Percentiles rank a stretch among this genome's conserved stretches.
Conservation (phyloP, 164 flowering plant genomes). For the Vitis rupestris region DNA sequence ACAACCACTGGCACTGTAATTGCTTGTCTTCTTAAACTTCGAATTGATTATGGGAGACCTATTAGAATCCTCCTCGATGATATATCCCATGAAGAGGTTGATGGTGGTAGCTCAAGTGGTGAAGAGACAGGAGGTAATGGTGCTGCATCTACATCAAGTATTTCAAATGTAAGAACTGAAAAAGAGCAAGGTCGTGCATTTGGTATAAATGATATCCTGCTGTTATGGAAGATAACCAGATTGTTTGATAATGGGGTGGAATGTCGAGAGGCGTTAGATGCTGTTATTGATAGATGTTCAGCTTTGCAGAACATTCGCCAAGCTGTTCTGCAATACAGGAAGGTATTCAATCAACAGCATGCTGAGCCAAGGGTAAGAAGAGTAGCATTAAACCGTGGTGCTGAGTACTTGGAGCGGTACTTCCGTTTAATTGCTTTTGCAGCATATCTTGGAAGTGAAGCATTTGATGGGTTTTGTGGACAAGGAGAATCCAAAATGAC, state of each 20-base stretch:
- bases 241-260: conserved; percentile 89
- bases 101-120: conserved; percentile 59
- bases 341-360: conserved; percentile 87
- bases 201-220: conserved; percentile 86
- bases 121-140: conserved; percentile 58
- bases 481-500: conserved; percentile 75
- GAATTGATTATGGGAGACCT: conserved; percentile 83
- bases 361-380: conserved; percentile 88
- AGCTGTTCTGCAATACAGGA: conserved; percentile 88
- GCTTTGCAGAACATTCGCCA: conserved; percentile 91
- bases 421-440: conserved; percentile 93
- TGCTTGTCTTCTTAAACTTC: conserved; percentile 87
- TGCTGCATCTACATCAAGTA: conserved; percentile 20
- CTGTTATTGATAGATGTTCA: conserved; percentile 90
- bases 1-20: conserved; percentile 97
- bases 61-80: conserved; percentile 47
- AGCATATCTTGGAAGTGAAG: conserved; percentile 94
- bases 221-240: conserved; percentile 83
- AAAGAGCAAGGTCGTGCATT: conserved; percentile 52
- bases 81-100: conserved; percentile 41
- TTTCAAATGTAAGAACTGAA: conserved; percentile 21
- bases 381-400: conserved; percentile 91
- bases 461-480: conserved; percentile 91
- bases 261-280: conserved; percentile 84
- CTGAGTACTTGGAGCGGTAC: conserved; percentile 93